Conservation (phyloP, 2,329 filamentous ascomycete species). For the Trichoderma arundinaceum region DNA sequence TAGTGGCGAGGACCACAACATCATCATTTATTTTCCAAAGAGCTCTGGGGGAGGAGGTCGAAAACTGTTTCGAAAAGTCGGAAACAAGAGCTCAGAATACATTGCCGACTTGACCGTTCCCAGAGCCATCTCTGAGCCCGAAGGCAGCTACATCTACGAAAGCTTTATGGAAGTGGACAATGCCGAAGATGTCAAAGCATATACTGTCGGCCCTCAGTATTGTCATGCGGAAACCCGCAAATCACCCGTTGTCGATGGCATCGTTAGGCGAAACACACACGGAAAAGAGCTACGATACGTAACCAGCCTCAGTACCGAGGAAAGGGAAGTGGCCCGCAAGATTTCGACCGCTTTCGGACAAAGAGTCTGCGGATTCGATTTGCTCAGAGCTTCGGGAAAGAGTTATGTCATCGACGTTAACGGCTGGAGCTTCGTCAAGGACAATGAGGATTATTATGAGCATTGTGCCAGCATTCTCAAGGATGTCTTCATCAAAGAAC, state of each 20-base stretch:
- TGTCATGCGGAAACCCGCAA: constrained; percentile 98
- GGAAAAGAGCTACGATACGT: constrained; percentile 97
- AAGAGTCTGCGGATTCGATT: constrained; percentile 92
- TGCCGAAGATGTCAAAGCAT: constrained; percentile 97
- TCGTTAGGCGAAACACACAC: constrained; percentile 94
- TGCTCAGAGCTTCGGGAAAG: constrained; percentile 83
- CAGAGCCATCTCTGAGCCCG: constrained; percentile 78
- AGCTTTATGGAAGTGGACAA: constrained; percentile 97
- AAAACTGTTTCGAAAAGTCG: constrained; percentile 93
- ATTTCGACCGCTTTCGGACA: constrained; percentile 94
- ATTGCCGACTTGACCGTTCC: constrained; percentile 78
- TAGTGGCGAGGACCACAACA: constrained; percentile 98
- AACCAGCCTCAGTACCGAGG: constrained; percentile 78
- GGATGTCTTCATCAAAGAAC: constrained; percentile 86
- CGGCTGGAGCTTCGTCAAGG: constrained; percentile 99
- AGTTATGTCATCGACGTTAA: constrained; percentile 99
- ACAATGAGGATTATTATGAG: constrained; percentile 98
- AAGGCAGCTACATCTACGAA: constrained; percentile 92
- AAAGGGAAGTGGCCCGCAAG: constrained; percentile 83
- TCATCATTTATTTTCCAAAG: constrained; percentile 94
- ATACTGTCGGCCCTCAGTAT: constrained; percentile 90
- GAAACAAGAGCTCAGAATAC: constrained; percentile 98
- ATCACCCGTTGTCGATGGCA: constrained; percentile 93
- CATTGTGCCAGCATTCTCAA: constrained; percentile 84
- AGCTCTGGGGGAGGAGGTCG: constrained; percentile 86